Conservation (phyloP, 129 eudicot genomes). For the carrot (Daucus carota) region DNA sequence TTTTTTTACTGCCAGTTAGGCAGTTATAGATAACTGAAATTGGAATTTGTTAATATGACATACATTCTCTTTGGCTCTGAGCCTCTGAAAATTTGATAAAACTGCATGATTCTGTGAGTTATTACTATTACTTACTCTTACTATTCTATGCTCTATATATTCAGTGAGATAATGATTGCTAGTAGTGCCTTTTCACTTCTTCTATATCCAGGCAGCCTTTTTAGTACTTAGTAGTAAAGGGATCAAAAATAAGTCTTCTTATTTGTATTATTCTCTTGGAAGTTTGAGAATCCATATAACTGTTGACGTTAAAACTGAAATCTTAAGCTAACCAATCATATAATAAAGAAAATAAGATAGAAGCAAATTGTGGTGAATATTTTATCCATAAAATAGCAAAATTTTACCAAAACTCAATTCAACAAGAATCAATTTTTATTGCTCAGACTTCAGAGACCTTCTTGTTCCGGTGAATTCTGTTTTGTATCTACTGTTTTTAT, state of each 20-base stretch:
- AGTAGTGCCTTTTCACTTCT: not conserved
- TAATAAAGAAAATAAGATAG: not conserved
- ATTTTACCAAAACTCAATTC: no score
- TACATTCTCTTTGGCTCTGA: not conserved
- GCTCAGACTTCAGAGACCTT: no score
- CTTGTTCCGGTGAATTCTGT: not conserved
- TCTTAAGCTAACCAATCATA: not conserved
- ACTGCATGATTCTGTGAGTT: not conserved
- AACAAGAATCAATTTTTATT: no score
- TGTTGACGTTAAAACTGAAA: not conserved
- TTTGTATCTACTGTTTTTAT: not conserved
- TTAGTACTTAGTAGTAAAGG: not conserved
- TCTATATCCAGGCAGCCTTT: not conserved
- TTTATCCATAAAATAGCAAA: no score
- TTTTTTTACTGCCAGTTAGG: not conserved
- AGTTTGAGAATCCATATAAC: not conserved
- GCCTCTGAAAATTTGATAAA: not conserved
- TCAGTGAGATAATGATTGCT: not conserved
- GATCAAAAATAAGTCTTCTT: not conserved
- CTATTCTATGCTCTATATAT: not conserved
- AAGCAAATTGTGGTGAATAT: no score
- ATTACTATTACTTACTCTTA: no score
- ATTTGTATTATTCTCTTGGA: not conserved
- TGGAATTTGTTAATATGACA: not conserved
- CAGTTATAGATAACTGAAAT: constrained; percentile 1